Base-by-base conservation (phyloP, 1,284 basidiomycete species). In the Tilletiopsis washingtonensis region DNA sequence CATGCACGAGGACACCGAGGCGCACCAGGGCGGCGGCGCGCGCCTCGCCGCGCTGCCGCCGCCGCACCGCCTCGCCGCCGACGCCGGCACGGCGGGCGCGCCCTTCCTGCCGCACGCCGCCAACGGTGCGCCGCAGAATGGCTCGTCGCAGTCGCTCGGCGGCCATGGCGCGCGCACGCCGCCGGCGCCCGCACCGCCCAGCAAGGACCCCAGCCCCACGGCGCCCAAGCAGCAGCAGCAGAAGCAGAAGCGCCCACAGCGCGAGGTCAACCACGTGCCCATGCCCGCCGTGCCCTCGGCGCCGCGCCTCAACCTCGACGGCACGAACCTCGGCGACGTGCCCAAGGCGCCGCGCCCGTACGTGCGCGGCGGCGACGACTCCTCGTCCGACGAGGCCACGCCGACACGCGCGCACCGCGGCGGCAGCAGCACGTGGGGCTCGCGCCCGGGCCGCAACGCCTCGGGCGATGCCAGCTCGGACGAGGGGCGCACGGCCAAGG, bases 261-360 rank as follows among this genome's bases (percentile, higher is more conserved):
- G 27, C 27, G 27, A 25, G 12, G 7, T 48, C 21, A 42, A 48
- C 17, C 19, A 19, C 17, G 46, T 50, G 19, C 19, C 25, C 4
- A 51, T 44, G 51, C 49, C 40, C 24, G 24, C 37, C 3, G 26
- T 45, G 5, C 51, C 52, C 5, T 45, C 48, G 14, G 53, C 53
- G 19, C 53, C 53, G 25, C 26, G 50, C 9, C 29, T 54, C 17
- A 41, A 53, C 24, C 21, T 27, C 25, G 61, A 66, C 26, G 63
- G 54, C 7, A 52, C 58, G 37, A 53, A 59, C 23, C 49, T 62
- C 39, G 56, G 53, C 6, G 53, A 55, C 20, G 49, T 62, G 40
- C 60, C 60, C 15, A 46, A 26, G 4, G 60, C 60, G 17, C 56
- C 60, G 5, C 47, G 54, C 17, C 39, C 52, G 3, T 49, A 43